Evolutionary conservation across 2,329 filamentous ascomycete genomes (phyloP).

Genomic region (Aschersonia sp.): DNA sequence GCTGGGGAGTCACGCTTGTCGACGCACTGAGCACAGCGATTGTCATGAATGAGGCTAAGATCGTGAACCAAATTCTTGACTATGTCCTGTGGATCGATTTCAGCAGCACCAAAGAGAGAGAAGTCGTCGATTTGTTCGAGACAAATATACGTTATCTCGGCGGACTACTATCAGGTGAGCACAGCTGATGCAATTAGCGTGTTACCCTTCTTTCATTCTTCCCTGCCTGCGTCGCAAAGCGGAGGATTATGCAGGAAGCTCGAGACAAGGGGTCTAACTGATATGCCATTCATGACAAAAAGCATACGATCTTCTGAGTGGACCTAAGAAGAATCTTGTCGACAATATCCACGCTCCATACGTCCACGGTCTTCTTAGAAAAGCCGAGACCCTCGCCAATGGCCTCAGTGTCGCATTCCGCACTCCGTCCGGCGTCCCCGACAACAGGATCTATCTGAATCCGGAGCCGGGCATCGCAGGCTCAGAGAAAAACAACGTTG

Average conservation of each 20-base stretch:
- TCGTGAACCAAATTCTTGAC: slow-evolving; percentile 57
- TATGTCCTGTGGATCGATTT: slow-evolving; percentile 62
- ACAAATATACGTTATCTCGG: slow-evolving; percentile 82
- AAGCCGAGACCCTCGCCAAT: slow-evolving; percentile 57
- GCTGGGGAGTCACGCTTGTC: slow-evolving; percentile 71
- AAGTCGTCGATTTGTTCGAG: slow-evolving; percentile 59
- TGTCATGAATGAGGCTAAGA: slow-evolving; percentile 56
- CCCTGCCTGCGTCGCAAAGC: no score
- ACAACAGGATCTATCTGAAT: slow-evolving; percentile 50
- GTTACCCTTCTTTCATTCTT: not conserved
- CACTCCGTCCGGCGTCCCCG: slow-evolving; percentile 60
- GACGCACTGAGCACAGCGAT: slow-evolving; percentile 71
- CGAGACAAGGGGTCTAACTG: not conserved
- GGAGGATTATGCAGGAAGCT: no score
- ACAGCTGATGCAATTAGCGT: not conserved
- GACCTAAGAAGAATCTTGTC: slow-evolving; percentile 41
- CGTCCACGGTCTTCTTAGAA: slow-evolving; percentile 46
- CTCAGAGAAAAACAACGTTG: slow-evolving; percentile 51
- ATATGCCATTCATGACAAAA: not conserved
- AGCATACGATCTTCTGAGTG: slow-evolving; percentile 59
- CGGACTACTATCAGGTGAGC: slow-evolving; percentile 56
- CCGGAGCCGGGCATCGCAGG: slow-evolving; percentile 33
- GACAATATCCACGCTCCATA: slow-evolving; percentile 16
- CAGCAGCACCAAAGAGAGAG: slow-evolving; percentile 29
- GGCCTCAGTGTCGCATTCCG: slow-evolving; percentile 65